phyloP scores from a whole-genome alignment of 192 early-diverging fungal species.

The Dissophora globulifera region DNA sequence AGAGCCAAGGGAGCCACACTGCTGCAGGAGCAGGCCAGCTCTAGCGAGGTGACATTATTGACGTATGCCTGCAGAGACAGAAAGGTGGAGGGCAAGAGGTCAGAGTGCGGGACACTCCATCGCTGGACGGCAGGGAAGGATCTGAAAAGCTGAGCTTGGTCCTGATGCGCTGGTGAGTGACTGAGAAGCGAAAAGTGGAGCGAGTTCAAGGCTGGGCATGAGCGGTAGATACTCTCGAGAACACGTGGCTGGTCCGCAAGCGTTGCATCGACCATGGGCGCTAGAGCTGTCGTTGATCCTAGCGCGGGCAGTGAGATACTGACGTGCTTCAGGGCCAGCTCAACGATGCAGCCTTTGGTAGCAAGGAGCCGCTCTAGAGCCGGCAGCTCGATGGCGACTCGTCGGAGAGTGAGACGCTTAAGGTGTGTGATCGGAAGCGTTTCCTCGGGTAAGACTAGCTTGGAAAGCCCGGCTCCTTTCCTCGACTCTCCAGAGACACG shows the following conservation, averaged over 20 bases:
- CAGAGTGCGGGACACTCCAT: constrained; percentile 16
- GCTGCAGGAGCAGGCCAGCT: constrained; percentile 6
- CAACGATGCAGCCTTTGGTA: not conserved
- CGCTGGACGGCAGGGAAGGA: not conserved
- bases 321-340: constrained; percentile 2
- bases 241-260: constrained; percentile 1
- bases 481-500: not conserved
- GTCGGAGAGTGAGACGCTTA: constrained; percentile 1
- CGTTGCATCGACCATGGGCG: not conserved
- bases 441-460: not conserved
- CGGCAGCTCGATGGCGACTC: not conserved
- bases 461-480: not conserved
- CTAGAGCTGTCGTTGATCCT: no score
- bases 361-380: constrained; percentile 4
- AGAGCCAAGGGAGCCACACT: constrained; percentile 6
- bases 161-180: not conserved
- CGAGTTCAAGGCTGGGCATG: constrained; percentile 1
- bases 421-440: not conserved
- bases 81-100: constrained; percentile 24
- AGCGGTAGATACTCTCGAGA: not conserved
- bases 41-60: constrained; percentile 7
- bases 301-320: not conserved
- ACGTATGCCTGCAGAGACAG: constrained; percentile 9
- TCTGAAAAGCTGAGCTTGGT: constrained; percentile 18
- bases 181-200: constrained; percentile 15